phyloP scores from a whole-genome alignment of 2,329 filamentous ascomycete species.

The Cercospora citrullina region DNA sequence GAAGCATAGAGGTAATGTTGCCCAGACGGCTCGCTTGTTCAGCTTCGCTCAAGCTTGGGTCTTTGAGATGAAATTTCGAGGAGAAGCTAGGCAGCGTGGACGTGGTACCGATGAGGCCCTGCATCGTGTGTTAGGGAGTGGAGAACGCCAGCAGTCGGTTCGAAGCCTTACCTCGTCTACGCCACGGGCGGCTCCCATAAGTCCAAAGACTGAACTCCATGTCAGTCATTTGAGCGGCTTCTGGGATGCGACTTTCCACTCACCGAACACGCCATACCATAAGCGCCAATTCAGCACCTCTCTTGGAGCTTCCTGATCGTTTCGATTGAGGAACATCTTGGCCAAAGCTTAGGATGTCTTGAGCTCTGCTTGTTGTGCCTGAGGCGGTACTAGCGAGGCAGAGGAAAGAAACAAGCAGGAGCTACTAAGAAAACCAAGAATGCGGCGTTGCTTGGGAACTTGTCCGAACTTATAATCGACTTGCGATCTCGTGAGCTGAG shows the following conservation, averaged over 20 bases:
- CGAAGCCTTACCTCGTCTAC: constrained; percentile 59
- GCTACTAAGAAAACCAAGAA: constrained; percentile 9
- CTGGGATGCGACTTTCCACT: constrained; percentile 8
- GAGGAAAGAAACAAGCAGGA: constrained; percentile 8
- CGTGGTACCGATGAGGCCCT: constrained; percentile 61
- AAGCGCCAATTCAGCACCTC: constrained; percentile 75
- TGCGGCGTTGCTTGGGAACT: constrained; percentile 9
- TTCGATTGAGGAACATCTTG: constrained; percentile 35
- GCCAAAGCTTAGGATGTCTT: constrained; percentile 20
- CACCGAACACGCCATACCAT: constrained; percentile 68
- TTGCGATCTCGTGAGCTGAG: not conserved
- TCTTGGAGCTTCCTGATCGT: constrained; percentile 59
- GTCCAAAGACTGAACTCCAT: constrained; percentile 33
- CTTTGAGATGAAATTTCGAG: constrained; percentile 57
- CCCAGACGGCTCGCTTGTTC: constrained; percentile 61
- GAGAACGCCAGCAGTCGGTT: not conserved
- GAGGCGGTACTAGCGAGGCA: not conserved
- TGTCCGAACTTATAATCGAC: not conserved
- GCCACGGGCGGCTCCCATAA: constrained; percentile 75
- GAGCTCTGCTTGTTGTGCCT: not conserved
- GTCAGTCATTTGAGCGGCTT: constrained; percentile 1
- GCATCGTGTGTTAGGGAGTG: not conserved
- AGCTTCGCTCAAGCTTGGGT: constrained; percentile 49
- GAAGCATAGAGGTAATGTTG: constrained; percentile 82
- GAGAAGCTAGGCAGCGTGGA: constrained; percentile 66